Evolutionary conservation across 1,284 basidiomycete species (phyloP), one percentile per base, ranked within the genome.

Genomic region (Sanghuangporus baumii): DNA sequence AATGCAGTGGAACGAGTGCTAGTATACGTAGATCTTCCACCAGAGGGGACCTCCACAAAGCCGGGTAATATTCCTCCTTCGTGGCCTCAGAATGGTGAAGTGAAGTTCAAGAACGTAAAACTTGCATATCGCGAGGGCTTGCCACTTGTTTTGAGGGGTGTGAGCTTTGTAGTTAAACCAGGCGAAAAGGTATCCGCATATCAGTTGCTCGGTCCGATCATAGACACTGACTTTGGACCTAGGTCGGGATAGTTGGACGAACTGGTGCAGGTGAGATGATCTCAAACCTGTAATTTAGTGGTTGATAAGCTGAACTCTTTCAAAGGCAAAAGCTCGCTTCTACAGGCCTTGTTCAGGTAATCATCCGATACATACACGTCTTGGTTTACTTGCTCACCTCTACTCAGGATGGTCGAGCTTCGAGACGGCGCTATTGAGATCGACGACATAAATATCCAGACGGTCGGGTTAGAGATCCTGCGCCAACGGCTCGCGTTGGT

Each of bases 191-290:
- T 84, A 9, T 26, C 6, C 14, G 16, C 12, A 26, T 18, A 11
- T 51, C 26, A 8, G 5, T 51, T 51, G 52, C 11, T 16, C n/a
- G 16, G 6, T 31, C 5, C 34, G 31, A 9, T 31, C 12, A 55
- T 23, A 23, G 14, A 34, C 1, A 8, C 38, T n/a, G 23, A 50
- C 11, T 31, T 31, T 31, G 26, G 26, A 31, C 26, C 5, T 61
- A 83, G 83, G 72, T 94, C 64, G 90, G 90, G 6, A 81, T 93
- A 40, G 87, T 92, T 18, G 90, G 90, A 7, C 75, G 88, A 7
- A 91, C 88, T 0, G 88, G 87, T 14, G 86, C 88, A 55, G 86
- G 83, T 73, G 71, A 73, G 70, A 61, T 36, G 12, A 31, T 31
- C n/a, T n/a, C 9, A 16, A n/a, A 41, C 7, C n/a, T n/a, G 12